Conservation (phyloP, 2,329 filamentous ascomycete genomes). For the Aspergillus luchuensis region DNA sequence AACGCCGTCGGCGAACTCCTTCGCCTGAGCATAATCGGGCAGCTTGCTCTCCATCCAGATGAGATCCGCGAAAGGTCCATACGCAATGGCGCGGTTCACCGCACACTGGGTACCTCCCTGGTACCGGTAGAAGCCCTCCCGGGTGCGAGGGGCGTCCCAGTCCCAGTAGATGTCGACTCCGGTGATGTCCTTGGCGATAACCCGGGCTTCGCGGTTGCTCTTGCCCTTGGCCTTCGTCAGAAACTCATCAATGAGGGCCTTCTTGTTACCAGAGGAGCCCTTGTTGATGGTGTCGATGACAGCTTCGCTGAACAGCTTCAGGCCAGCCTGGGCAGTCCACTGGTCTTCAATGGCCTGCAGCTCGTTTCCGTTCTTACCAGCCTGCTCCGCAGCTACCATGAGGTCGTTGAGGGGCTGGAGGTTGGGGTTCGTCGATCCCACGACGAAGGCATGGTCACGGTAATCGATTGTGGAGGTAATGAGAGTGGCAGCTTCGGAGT, state of each 20-base stretch:
- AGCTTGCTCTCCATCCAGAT: conserved; percentile 99
- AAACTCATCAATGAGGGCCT: conserved; percentile 68
- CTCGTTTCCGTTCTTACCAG: conserved; percentile 76
- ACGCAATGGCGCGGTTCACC: conserved; percentile 85
- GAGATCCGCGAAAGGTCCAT: conserved; percentile 89
- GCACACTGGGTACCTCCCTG: conserved; percentile 89
- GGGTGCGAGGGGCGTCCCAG: conserved; percentile 90
- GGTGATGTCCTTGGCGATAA: conserved; percentile 73
- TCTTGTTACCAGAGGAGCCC: conserved; percentile 66
- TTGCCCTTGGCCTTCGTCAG: conserved; percentile 72
- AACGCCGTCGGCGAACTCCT: conserved; percentile 90
- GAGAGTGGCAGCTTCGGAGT: conserved; percentile 95
- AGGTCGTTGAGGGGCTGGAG: conserved; percentile 85
- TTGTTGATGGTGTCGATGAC: conserved; percentile 79
- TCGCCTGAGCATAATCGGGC: conserved; percentile 85
- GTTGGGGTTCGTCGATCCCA: conserved; percentile 82
- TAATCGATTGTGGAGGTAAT: conserved; percentile 96
- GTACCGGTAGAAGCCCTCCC: conserved; percentile 94
- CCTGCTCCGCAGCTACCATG: conserved; percentile 80
- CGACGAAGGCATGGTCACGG: conserved; percentile 91
- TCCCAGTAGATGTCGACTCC: conserved; percentile 86
- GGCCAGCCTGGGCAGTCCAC: conserved; percentile 75
- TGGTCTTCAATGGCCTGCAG: conserved; percentile 91
- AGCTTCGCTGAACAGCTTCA: conserved; percentile 89
- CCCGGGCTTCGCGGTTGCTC: conserved; percentile 78